A percentile compares a stretch with the other conserved stretches of the same genome.
Evolutionary conservation across 805 yeast genomes (phyloP).

Genomic region (Nakazawaea ernobii): DNA sequence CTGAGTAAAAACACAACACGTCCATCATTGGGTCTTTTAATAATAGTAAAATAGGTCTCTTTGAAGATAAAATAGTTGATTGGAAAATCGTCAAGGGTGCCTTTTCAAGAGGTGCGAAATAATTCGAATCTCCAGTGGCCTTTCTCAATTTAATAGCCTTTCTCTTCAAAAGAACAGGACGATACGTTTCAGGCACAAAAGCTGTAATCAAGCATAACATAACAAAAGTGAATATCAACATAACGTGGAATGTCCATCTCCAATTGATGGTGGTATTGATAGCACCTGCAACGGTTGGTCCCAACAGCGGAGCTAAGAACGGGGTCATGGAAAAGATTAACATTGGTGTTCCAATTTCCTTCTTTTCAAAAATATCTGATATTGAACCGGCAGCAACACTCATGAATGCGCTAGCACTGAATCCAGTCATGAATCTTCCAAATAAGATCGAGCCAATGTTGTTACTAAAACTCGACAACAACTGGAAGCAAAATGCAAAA

Average conservation of each 20-base stretch:
- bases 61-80: conserved; percentile 39
- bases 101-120: conserved; percentile 36
- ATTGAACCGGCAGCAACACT: conserved; percentile 75
- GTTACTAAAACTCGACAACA: conserved; percentile 50
- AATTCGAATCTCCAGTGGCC: conserved; percentile 29
- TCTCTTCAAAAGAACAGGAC: conserved; percentile 41
- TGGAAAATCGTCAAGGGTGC: conserved; percentile 28
- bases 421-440: conserved; percentile 62
- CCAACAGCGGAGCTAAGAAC: conserved; percentile 64
- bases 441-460: conserved; percentile 60
- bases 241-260: conserved; percentile 68
- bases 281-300: conserved; percentile 59
- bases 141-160: conserved; percentile 48
- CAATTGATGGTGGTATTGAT: conserved; percentile 52
- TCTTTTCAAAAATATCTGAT: conserved; percentile 61
- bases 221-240: conserved; percentile 47
- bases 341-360: conserved; percentile 63
- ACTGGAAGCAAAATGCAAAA: conserved; percentile 41
- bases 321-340: conserved; percentile 61
- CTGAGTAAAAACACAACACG: conserved; percentile 49
- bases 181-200: conserved; percentile 38
- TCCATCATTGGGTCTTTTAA: conserved; percentile 50
- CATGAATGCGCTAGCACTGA: conserved; percentile 70
- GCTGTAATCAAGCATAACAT: conserved; percentile 18
- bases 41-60: conserved; percentile 46